Percentiles rank a stretch among this genome's conserved stretches.
Conservation (phyloP, 352 stramenopile genomes). For the Pythium rishiriense region DNA sequence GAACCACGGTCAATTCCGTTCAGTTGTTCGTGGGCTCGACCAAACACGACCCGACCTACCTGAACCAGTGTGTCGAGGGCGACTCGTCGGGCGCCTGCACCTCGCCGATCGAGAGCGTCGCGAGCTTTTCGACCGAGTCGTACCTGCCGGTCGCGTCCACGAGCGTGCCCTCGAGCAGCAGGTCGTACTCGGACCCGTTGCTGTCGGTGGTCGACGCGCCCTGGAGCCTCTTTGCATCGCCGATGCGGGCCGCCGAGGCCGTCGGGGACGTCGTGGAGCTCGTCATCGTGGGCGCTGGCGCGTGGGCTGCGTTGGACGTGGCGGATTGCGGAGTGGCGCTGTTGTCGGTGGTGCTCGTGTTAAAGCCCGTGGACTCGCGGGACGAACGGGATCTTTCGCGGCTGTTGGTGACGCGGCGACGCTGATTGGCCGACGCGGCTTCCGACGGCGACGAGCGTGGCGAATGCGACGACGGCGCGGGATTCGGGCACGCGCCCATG, state of each 20-base stretch:
- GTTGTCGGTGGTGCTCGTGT: too few species aligned
- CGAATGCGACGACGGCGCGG: background rate
- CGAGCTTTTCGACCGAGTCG: conserved; percentile 54
- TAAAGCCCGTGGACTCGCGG: background rate
- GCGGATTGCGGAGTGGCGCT: conserved; percentile 5
- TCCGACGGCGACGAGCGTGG: background rate
- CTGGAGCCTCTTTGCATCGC: background rate
- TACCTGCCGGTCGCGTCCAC: conserved; percentile 25
- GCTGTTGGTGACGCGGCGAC: background rate
- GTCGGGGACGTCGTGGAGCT: conserved; percentile 19
- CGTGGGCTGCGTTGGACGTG: background rate
- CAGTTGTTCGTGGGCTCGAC: background rate
- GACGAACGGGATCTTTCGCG: background rate
- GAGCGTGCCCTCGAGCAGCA: conserved; percentile 16
- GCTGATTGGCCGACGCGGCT: background rate
- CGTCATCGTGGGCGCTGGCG: conserved; percentile 18
- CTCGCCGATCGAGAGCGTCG: conserved; percentile 51
- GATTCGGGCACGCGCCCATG: conserved; percentile 9
- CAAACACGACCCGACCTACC: conserved; percentile 6
- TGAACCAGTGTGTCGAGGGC: conserved; percentile 31
- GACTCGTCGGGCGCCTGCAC: conserved; percentile 53
- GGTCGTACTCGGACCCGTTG: conserved; percentile 16
- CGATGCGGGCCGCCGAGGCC: background rate
- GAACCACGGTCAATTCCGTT: background rate
- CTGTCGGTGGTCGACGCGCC: background rate